Evolutionary conservation across 2,329 filamentous ascomycete genomes (phyloP), one percentile per base, ranked within the genome.

Genomic region (Trichoderma cornu-damae): DNA sequence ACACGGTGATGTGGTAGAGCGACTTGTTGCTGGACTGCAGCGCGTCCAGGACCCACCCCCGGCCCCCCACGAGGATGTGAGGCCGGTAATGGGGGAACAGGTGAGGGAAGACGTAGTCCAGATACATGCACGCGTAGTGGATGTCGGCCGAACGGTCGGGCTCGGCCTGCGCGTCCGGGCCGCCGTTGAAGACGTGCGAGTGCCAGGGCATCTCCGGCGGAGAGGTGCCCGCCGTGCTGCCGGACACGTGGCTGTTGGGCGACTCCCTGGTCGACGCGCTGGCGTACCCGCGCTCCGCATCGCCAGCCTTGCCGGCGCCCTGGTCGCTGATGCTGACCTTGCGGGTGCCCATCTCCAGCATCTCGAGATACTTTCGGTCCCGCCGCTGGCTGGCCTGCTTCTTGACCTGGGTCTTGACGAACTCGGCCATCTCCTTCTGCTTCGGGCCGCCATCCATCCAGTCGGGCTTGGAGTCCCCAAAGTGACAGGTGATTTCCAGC

Each of bases 81-180:
- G 84, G 83, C 2, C 76, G 76, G 67, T 86, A 86, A 65, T 85
- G 82, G 2, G 84, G 84, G 64, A 83, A 86, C 1, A 86, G 69
- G 61, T 84, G 81, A 1, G 84, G 83, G 60, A 86, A 79, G 18
- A 85, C 74, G 61, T 82, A 78, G 66, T 87, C 83, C 44, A 86
- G 73, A 64, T 85, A 86, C 57, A 82, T 75, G 77, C 83, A 82
- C 57, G 80, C 69, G 42, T 79, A 75, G 64, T 74, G 71, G 0
- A 74, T 63, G 52, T 72, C 69, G n/a, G 66, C 65, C 28, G 67
- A 68, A 6, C 63, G 61, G 2, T 63, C 65, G 11, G 53, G 50
- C 47, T 65, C 46, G 7, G 12, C 59, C 20, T 52, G 60, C 38
- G 61, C 59, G 2, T 70, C 67, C 5, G 66, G 59, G 32, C 59